Percentiles rank a stretch among this genome's conserved stretches.
Evolutionary conservation across 495 filamentous ascomycete species (phyloP).

Genomic region (Glarea lozoyensis): DNA sequence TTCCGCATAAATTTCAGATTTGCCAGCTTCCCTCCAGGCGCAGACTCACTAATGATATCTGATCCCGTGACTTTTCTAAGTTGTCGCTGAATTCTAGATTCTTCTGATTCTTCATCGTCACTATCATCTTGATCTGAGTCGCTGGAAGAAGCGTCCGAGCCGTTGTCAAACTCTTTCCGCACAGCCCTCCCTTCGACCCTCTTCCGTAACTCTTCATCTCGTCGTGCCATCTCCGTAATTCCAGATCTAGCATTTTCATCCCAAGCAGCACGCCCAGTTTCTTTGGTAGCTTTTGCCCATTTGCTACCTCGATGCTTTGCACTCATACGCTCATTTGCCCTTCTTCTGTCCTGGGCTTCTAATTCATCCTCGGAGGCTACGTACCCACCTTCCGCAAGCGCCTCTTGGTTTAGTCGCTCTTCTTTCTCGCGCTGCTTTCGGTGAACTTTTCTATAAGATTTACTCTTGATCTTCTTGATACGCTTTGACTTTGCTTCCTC

Average conservation of each 20-base stretch:
- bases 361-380: slow-evolving; percentile 65
- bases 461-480: slow-evolving; percentile 98
- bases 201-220: slow-evolving; percentile 76
- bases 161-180: slow-evolving; percentile 42
- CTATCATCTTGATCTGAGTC: slow-evolving; percentile 41
- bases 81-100: slow-evolving; percentile 48
- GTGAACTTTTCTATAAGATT: slow-evolving; percentile 84
- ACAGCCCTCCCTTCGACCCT: slow-evolving; percentile 71
- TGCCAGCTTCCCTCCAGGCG: slow-evolving; percentile 41
- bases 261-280: slow-evolving; percentile 69
- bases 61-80: slow-evolving; percentile 41
- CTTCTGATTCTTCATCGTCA: slow-evolving; percentile 39
- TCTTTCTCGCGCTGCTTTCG: slow-evolving; percentile 72
- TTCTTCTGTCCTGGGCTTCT: slow-evolving; percentile 65
- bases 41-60: slow-evolving; percentile 30
- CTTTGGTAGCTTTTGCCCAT: slow-evolving; percentile 86
- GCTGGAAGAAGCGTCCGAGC: slow-evolving; percentile 42
- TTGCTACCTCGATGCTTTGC: slow-evolving; percentile 83
- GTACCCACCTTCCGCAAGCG: slow-evolving; percentile 57
- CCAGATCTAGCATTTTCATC: slow-evolving; percentile 72
- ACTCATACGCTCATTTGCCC: slow-evolving; percentile 85
- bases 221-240: slow-evolving; percentile 71
- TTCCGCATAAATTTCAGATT: slow-evolving; percentile 89
- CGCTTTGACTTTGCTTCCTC: slow-evolving; percentile 83
- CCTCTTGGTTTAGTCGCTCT: slow-evolving; percentile 61